A percentile compares a stretch with the other conserved stretches of the same genome.
Conservation (phyloP, 1,284 basidiomycete species). For the Marasmius tenuissimus region DNA sequence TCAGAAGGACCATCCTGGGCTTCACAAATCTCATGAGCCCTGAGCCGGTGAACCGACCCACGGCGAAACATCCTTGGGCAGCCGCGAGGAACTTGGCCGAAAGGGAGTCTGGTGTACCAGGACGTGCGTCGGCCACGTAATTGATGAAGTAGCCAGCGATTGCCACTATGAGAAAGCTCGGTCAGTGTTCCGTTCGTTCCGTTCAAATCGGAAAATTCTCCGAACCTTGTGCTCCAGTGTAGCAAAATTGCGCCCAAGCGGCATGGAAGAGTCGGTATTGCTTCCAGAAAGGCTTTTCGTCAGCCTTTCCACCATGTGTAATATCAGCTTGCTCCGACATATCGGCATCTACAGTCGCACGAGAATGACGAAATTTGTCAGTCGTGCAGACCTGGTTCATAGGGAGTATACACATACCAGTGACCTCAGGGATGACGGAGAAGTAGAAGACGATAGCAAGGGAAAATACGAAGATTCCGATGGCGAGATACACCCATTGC, state of each 20-base stretch:
- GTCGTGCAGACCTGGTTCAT: not conserved
- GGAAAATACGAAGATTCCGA: conserved; percentile 33
- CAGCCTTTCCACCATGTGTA: conserved; percentile 26
- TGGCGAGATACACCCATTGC: conserved; percentile 35
- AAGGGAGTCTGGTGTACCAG: conserved; percentile 19
- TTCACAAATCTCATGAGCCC: conserved; percentile 28
- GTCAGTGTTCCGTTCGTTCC: not conserved
- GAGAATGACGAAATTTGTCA: not conserved
- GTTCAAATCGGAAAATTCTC: not conserved
- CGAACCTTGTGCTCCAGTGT: conserved; percentile 32
- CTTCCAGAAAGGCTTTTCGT: conserved; percentile 26
- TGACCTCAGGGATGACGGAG: conserved; percentile 34
- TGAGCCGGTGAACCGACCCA: conserved; percentile 31
- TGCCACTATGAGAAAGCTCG: conserved; percentile 22
- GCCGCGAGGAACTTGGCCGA: conserved; percentile 32
- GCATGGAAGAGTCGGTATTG: conserved; percentile 32
- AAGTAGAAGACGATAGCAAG: conserved; percentile 34
- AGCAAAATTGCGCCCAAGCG: conserved; percentile 33
- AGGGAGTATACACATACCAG: conserved; percentile 19
- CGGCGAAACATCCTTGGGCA: conserved; percentile 32
- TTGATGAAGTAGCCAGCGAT: conserved; percentile 35
- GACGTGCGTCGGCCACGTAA: conserved; percentile 29
- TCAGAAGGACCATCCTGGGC: conserved; percentile 28
- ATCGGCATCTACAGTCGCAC: conserved; percentile 25
- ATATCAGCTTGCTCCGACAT: conserved; percentile 35